phyloP scores from a whole-genome alignment of 495 filamentous ascomycete species.

The Penicillium silybi region DNA sequence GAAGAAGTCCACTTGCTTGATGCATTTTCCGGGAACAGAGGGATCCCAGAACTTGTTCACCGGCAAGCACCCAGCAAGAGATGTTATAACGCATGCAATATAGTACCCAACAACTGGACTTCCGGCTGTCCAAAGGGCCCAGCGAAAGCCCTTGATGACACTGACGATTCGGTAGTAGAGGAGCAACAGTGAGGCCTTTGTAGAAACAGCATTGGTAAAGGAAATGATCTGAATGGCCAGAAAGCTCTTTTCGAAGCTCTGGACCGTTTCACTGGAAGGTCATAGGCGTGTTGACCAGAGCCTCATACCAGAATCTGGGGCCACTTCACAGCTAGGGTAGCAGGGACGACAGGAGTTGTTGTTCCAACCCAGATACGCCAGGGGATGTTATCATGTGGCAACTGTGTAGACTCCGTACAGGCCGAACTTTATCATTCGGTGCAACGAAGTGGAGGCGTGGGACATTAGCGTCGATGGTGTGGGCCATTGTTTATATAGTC shows the following conservation, averaged over 20 bases:
- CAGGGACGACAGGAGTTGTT: slow-evolving; percentile 27
- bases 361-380: slow-evolving; percentile 27
- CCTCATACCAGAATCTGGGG: slow-evolving; percentile 13
- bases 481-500: neutral
- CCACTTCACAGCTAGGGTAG: slow-evolving; percentile 29
- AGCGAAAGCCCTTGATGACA: slow-evolving; percentile 32
- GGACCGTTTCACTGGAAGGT: slow-evolving; percentile 6
- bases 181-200: slow-evolving; percentile 35
- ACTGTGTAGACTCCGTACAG: slow-evolving; percentile 7
- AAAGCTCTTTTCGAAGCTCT: slow-evolving; percentile 25
- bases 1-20: slow-evolving; percentile 40
- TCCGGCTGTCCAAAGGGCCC: slow-evolving; percentile 29
- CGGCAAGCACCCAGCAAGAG: slow-evolving; percentile 20
- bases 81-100: slow-evolving; percentile 18
- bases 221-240: slow-evolving; percentile 24
- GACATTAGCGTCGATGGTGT: neutral
- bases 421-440: neutral
- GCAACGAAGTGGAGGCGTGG: neutral
- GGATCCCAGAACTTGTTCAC: slow-evolving; percentile 23
- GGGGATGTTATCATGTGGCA: slow-evolving; percentile 12
- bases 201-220: slow-evolving; percentile 23
- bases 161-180: slow-evolving; percentile 43
- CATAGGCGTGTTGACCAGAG: slow-evolving; percentile 12
- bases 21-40: slow-evolving; percentile 27
- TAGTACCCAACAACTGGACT: slow-evolving; percentile 37